phyloP scores from a whole-genome alignment of 495 filamentous ascomycete genomes.

The Copromyces sp. region DNA sequence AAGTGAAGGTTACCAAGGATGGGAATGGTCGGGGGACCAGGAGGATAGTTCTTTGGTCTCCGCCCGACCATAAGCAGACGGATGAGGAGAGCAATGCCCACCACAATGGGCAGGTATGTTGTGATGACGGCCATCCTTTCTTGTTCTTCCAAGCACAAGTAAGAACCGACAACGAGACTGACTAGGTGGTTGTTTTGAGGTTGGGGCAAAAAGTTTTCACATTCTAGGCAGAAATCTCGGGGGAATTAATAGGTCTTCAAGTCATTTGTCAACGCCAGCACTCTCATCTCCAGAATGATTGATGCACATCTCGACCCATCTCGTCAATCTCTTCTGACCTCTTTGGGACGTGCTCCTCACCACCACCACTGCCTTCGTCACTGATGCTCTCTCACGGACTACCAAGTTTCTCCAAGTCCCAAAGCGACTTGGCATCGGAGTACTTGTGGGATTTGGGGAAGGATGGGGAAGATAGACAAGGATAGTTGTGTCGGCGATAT shows the following conservation, averaged over 20 bases:
- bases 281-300: neutral
- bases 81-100: slow-evolving; percentile 17
- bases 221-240: neutral
- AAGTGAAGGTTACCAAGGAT: slow-evolving; percentile 27
- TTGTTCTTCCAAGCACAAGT: neutral
- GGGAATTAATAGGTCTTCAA: neutral
- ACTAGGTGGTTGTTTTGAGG: neutral
- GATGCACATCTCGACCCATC: neutral
- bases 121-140: slow-evolving; percentile 13
- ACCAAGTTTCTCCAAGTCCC: neutral
- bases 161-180: neutral
- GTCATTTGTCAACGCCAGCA: neutral
- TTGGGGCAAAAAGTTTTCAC: neutral
- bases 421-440: slow-evolving; percentile 8
- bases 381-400: neutral
- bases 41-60: slow-evolving; percentile 22
- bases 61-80: slow-evolving; percentile 18
- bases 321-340: neutral
- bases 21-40: slow-evolving; percentile 26
- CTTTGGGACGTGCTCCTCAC: neutral
- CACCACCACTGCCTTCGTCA: neutral
- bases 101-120: slow-evolving; percentile 13
- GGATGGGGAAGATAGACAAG: neutral
- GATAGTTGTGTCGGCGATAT: neutral
- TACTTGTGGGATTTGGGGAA: slow-evolving; percentile 12